Evolutionary conservation across 1,139 yeast genomes (phyloP), one percentile per base, ranked within the genome.

Genomic region (Yamadazyma pseudoaaseri): DNA sequence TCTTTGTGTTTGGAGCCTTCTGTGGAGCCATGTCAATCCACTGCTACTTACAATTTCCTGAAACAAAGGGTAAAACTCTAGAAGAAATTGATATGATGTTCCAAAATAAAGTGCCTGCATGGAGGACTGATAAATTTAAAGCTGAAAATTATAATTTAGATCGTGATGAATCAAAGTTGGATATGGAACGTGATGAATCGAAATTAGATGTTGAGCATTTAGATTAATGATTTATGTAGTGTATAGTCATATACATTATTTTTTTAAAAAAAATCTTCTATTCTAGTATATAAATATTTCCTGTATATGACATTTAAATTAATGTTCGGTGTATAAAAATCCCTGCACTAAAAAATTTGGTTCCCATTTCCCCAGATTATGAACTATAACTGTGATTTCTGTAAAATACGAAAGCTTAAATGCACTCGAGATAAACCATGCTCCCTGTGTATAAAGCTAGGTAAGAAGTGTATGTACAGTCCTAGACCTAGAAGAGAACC

Each of bases 1-100:
- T 69, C 43, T 56, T 62, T 35, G 56, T 73, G 28, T 69, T 64
- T 49, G 73, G 70, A 31, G 60, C 62, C 20, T 72, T 73, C 51
- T 74, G 81, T 55, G 51, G 58, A 16, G 63, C 55, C 36, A 74
- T 77, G 79, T 63, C 69, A 67, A 37, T 76, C 36, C 82, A 76
- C 47, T 81, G 81, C 37, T 80, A 60, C 65, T 74, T 83, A 66
- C 81, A 72, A 58, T 79, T 74, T 74, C 70, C 80, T 42, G 77
- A 75, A 56, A 79, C 85, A 20, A 73, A 66, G 51, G 79, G 80
- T 34, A 73, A 70, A 57, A 66, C 81, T 38, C 66, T 79, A 63
- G 85, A 79, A 58, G 81, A 78, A 56, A 65, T 77, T 41, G 80
- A 73, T 22, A 71, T 73, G 63, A 65, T 78, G 65, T 79, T 81